Evolutionary conservation across 352 stramenopile genomes (phyloP).

Genomic region (Globisporangium apiculatum): DNA sequence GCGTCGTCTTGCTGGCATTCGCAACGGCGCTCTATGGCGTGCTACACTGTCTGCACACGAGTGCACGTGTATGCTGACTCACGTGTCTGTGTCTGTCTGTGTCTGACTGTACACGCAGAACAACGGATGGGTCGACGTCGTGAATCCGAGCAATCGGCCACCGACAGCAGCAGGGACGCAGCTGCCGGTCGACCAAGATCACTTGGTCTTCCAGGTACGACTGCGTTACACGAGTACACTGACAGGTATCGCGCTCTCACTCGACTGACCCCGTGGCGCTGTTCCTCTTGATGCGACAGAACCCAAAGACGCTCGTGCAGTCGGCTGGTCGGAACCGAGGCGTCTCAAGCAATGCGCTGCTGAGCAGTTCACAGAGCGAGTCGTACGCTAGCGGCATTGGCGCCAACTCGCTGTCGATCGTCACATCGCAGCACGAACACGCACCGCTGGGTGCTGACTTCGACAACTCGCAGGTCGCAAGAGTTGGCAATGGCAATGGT

Average conservation of each 20-base stretch:
- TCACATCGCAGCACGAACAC: constrained; percentile 8
- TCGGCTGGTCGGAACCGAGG: constrained; percentile 4
- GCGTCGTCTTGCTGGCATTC: constrained; percentile 11
- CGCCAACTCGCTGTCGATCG: not conserved
- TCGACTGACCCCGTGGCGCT: not conserved
- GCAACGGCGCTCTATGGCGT: not conserved
- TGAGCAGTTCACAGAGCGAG: not conserved
- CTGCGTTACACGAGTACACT: not conserved
- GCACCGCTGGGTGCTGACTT: not conserved
- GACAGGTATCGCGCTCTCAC: not conserved
- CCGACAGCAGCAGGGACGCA: not conserved
- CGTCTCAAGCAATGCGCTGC: not conserved
- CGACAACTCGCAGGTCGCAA: not conserved
- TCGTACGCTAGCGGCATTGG: not conserved
- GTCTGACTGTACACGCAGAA: constrained; percentile 18
- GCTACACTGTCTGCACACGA: not conserved
- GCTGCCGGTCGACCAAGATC: not conserved
- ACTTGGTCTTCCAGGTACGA: constrained; percentile 7
- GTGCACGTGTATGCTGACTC: not conserved
- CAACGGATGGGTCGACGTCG: constrained; percentile 66
- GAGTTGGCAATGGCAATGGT: not conserved
- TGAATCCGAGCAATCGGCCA: constrained; percentile 19
- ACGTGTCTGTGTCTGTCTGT: not conserved
- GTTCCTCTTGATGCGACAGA: not conserved
- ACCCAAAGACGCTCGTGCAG: not conserved